Percentiles rank a stretch among this genome's conserved stretches.
Evolutionary conservation across 495 filamentous ascomycete genomes (phyloP).

Genomic region (Penicillium herquei): DNA sequence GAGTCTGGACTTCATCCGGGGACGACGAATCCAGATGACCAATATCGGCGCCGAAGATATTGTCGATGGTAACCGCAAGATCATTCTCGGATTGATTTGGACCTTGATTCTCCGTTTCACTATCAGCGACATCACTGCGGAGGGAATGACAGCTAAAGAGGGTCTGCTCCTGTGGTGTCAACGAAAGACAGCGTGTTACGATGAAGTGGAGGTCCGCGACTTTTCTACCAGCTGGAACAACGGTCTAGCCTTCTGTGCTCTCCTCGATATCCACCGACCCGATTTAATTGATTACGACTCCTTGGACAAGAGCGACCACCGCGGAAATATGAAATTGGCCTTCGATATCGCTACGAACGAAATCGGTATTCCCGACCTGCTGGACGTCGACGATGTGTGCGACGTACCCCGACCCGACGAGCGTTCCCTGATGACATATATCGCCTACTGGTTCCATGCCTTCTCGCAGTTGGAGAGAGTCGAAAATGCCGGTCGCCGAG

Average conservation of each 20-base stretch:
- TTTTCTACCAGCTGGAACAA: slow-evolving; percentile 97
- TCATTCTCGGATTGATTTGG: slow-evolving; percentile 96
- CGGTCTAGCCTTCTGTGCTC: slow-evolving; percentile 91
- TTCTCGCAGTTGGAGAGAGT: slow-evolving; percentile 98
- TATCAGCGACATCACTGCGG: slow-evolving; percentile 96
- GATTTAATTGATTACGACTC: slow-evolving; percentile 96
- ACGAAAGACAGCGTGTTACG: slow-evolving; percentile 96
- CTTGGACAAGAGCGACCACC: slow-evolving; percentile 90
- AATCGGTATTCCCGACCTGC: slow-evolving; percentile 92
- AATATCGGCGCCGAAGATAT: slow-evolving; percentile 99
- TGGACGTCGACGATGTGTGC: slow-evolving; percentile 97
- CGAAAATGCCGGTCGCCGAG: slow-evolving; percentile 91
- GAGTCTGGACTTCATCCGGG: slow-evolving; percentile 88
- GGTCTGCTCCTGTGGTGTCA: slow-evolving; percentile 96
- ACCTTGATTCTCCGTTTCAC: slow-evolving; percentile 96
- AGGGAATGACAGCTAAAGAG: slow-evolving; percentile 97
- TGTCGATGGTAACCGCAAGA: slow-evolving; percentile 96
- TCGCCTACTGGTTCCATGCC: slow-evolving; percentile 99
- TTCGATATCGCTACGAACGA: slow-evolving; percentile 95
- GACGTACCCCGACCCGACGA: slow-evolving; percentile 96
- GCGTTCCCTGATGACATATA: slow-evolving; percentile 97
- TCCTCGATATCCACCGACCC: slow-evolving; percentile 94
- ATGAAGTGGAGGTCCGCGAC: slow-evolving; percentile 89
- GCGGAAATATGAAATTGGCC: slow-evolving; percentile 94
- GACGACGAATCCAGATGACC: slow-evolving; percentile 89